Evolutionary conservation across 176 grass and related monocot genomes (phyloP).

Genomic region (Alopecurus myosuroides): DNA sequence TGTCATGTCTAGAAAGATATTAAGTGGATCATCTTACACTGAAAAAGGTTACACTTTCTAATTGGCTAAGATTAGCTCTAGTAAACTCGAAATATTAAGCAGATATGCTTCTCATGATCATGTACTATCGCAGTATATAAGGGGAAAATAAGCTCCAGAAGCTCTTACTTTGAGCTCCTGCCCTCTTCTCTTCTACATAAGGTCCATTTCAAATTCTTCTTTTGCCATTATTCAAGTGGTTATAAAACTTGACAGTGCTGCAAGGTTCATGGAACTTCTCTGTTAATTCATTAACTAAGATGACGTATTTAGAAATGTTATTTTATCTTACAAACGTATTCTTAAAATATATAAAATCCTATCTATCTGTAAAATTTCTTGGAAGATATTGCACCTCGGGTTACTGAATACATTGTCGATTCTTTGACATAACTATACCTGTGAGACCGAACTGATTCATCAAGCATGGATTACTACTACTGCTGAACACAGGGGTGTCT

Average conservation of each 20-base stretch:
- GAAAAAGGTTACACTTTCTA: conserved; percentile 6
- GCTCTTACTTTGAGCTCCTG: conserved; percentile 27
- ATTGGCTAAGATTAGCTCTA: conserved; percentile 26
- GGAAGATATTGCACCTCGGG: not conserved
- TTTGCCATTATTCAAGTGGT: not conserved
- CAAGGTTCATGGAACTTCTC: conserved; percentile 7
- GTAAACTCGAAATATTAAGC: conserved; percentile 26
- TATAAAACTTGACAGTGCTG: not conserved
- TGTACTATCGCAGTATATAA: conserved; percentile 39
- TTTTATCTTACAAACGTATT: not conserved
- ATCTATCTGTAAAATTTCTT: not conserved
- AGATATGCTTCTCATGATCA: conserved; percentile 30
- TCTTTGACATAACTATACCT: too few relatives aligned
- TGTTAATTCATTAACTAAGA: not conserved
- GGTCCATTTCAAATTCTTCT: not conserved
- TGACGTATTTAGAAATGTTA: not conserved
- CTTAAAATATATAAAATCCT: not conserved
- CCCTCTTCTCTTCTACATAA: conserved; percentile 26
- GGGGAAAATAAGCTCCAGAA: conserved; percentile 15
- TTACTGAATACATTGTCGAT: too few relatives aligned
- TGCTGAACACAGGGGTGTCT: too few relatives aligned
- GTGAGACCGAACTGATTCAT: too few relatives aligned
- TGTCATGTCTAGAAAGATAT: conserved; percentile 35
- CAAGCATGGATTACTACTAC: too few relatives aligned
- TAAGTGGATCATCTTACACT: conserved; percentile 29